Evolutionary conservation across 495 filamentous ascomycete genomes (phyloP), one percentile per base, ranked within the genome.

Genomic region (Neurospora sp.): DNA sequence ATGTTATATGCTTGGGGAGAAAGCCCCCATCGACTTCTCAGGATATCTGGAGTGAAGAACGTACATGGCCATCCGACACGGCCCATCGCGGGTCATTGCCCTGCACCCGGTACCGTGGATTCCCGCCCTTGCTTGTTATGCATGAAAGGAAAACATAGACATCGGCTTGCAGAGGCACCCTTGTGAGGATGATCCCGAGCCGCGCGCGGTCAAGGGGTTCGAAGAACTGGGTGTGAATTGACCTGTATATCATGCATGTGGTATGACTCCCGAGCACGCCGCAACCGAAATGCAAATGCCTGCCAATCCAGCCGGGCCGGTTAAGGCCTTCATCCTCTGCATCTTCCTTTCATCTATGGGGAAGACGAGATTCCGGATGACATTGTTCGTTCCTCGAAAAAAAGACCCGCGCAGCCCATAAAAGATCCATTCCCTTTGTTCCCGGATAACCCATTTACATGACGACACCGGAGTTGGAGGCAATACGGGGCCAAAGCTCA

Each of bases 401-500:
- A 66, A 66, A 66, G 54, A 66, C 54, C 72, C 71, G 73, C 78
- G 74, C 74, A 74, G 72, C 78, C 75, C 66, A 76, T 71, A 45
- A 77, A 71, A 74, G 62, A 74, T 74, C 72, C 71, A 69, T 73
- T 70, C 70, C 69, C 62, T 66, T 42, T 66, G 43, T 62, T 72
- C 43, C 43, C 45, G 45, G 73, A 73, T 66, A 78, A 71, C 74
- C 77, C 84, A n/a, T 72, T 97, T 92, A 99, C 95, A 99, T 99
- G 83, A 98, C 96, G 79, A 99, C 96, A 90, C 96, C 96, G 74
- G 96, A 96, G 91, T 98, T 99, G 90, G 92, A 94, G 83, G 96
- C 96, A 86, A 98, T 99, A 97, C 96, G 96, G 84, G 96, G 96
- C 96, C 96, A 99, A 82, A 98, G 90, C 88, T 99, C 96, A 84